Base-by-base conservation (phyloP, 345 rosid species). In the Sonneratia caseolaris region DNA sequence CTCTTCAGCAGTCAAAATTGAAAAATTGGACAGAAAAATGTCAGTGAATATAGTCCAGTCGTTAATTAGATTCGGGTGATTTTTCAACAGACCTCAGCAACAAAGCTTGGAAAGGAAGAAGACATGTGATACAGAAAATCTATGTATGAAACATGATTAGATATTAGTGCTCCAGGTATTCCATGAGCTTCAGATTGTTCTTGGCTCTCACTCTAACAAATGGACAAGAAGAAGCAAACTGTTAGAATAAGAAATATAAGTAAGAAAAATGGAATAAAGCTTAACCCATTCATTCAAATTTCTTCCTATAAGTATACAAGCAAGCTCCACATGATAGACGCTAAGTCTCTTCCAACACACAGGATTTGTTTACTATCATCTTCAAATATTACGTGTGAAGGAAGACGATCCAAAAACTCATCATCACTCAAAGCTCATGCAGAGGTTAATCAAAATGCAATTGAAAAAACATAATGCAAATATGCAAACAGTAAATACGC, bases 41-140 rank as follows among this genome's bases (percentile, higher is more conserved):
- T 55, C 57, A 74, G n/a, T 68, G 62, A 56, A 70, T 21, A 24
- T 70, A 19, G 27, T 45, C 40, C 64, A 55, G 78, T 42, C 53
- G 15, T 42, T 48, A 18, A 3, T 62, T 12, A 36, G 68, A 37
- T 35, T 48, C 0, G 57, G 21, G 56, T 57, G 24, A 68, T 68
- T 37, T 5, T 38, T 53, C n/a, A 45, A 73, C 71, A 56, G 37
- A 94, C 98, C 97, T 94, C 92, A 72, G 98, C 97, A 74, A 94
- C 97, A 78, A 92, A 94, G 79, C 97, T 94, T 19, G 98, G 88
- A 80, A 92, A 94, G 47, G 87, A 88, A 74, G 93, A 87, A 68
- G 97, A 90, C 97, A 92, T 88, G 77, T 94, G 97, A 82, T 87
- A 92, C 82, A 94, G 75, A 72, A 94, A 86, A 82, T 94, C 98